Evolutionary conservation across 345 rosid genomes (phyloP).

Genomic region (Cardamine resedifolia): DNA sequence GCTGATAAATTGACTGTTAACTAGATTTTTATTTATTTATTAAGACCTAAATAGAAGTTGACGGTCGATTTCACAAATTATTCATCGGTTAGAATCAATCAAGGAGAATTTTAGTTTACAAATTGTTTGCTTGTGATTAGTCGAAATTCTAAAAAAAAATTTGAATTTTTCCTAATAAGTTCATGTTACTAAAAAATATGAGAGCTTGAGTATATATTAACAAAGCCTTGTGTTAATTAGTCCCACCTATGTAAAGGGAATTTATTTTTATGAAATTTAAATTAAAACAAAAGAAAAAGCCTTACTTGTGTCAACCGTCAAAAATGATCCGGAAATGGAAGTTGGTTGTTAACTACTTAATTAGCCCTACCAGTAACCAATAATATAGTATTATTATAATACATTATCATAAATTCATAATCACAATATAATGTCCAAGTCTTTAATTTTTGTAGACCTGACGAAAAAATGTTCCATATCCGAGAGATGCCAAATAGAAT

Average conservation of each 20-base stretch:
- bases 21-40: not conserved
- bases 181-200: not conserved
- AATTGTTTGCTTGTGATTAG: not conserved
- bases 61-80: not conserved
- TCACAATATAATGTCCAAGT: not conserved
- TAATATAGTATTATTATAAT: too few relatives aligned
- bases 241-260: too few relatives aligned
- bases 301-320: slow-evolving; percentile 1
- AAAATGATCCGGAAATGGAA: not conserved
- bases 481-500: slow-evolving; percentile 8
- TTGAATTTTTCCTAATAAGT: not conserved
- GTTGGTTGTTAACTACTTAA: not conserved
- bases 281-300: not conserved
- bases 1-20: not conserved
- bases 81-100: not conserved
- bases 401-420: too few relatives aligned
- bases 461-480: not conserved
- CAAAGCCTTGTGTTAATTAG: not conserved
- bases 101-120: not conserved
- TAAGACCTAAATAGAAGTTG: slow-evolving; percentile 1
- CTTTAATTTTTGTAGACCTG: not conserved
- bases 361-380: not conserved
- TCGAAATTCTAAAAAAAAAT: not conserved
- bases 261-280: not conserved
- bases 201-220: slow-evolving; percentile 5